Evolutionary conservation across 1,284 basidiomycete species (phyloP), one percentile per base, ranked within the genome.

Genomic region (Papiliotrema laurentii): DNA sequence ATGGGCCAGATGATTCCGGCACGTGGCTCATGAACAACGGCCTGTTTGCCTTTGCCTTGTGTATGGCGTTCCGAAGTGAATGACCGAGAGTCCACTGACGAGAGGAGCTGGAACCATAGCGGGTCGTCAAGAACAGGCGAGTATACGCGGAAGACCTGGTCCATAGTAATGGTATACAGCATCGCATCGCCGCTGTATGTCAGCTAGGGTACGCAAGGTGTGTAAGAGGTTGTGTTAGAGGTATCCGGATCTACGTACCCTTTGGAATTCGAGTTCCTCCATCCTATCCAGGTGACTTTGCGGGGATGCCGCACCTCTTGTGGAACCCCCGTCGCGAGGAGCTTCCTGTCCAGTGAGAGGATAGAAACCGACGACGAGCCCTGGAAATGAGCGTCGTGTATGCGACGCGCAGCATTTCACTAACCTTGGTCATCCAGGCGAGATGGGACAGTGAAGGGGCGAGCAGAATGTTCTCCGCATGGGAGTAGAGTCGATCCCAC

Each of bases 81-180:
- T 82, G 84, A 49, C 83, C 73, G 38, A 72, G 76, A 18, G 82
- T 84, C 51, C 63, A 69, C 51, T 22, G 57, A 66, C 13, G 84
- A 82, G 66, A 89, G 88, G 6, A 94, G 80, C 66, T 93, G 89
- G 44, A 96, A 80, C 66, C 83, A 81, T 58, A 85, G 81, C 13
- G 89, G 89, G 24, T 85, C 83, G 71, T 96, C 92, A 22, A 96
- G 75, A 18, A 96, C 86, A 4, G 90, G 86, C 24, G 87, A 77
- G 71, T 90, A 94, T 63, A 96, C 81, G 22, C 90, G 84, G 27
- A 93, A 54, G 27, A 71, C 68, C 0, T 61, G 59, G 37, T 69
- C 64, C 11, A 50, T 50, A 0, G 71, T 65, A 42, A 68, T 66
- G 4, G 66, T 66, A 47, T 70, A 73, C 5, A 73, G 57, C 37